Evolutionary conservation across 2,329 filamentous ascomycete species (phyloP).

Genomic region (Colletotrichum sp.): DNA sequence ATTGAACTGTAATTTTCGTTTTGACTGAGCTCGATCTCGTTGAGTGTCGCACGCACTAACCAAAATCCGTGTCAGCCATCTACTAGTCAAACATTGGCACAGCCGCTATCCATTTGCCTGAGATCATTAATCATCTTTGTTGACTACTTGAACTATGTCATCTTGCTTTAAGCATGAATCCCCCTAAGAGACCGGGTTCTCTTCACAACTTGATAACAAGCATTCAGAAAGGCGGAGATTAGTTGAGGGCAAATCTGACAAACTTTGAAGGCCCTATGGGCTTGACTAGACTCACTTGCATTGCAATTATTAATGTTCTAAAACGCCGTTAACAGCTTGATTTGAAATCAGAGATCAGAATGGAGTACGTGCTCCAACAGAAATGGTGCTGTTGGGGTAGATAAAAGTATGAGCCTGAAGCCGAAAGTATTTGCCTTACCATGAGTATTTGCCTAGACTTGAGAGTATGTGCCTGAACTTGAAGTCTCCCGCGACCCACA

Average conservation of each 20-base stretch:
- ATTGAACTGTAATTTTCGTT: neutral
- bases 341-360: neutral
- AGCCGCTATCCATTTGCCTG: neutral
- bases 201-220: fast-evolving
- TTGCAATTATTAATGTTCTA: neutral
- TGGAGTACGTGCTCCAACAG: neutral
- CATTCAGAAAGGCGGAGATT: neutral
- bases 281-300: neutral
- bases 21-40: neutral
- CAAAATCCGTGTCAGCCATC: neutral
- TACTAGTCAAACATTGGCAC: neutral
- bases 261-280: neutral
- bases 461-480: neutral
- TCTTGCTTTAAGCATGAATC: neutral
- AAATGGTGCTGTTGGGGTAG: neutral
- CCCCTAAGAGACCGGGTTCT: neutral
- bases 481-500: neutral
- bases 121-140: neutral
- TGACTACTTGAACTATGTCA: neutral
- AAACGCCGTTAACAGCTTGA: fast-evolving
- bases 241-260: neutral
- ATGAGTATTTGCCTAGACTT: neutral
- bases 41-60: neutral
- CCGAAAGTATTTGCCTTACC: neutral
- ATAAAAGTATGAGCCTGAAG: neutral